phyloP scores from a whole-genome alignment of 257 asterid species.

The Cynanchum wilfordii region DNA sequence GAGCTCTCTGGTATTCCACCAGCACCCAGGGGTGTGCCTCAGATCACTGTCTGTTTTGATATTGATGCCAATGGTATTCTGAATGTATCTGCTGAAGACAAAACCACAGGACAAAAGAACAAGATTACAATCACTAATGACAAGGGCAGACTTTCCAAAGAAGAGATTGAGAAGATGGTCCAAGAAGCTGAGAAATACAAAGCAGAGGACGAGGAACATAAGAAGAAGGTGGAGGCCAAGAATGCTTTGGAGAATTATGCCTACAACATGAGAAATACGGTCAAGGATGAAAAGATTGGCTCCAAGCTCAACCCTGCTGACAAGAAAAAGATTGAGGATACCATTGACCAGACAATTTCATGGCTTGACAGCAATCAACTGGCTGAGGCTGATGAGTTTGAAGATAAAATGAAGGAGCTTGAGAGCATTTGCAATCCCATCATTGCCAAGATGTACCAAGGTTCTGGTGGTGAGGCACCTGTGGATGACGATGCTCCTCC shows the following conservation, averaged over 20 bases:
- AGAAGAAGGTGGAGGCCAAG: conserved; percentile 45
- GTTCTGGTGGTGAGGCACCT: conserved; percentile 21
- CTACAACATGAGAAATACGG: conserved; percentile 36
- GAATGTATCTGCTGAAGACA: conserved; percentile 33
- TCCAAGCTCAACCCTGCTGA: conserved; percentile 25
- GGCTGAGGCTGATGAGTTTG: conserved; percentile 33
- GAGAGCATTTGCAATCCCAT: conserved; percentile 40
- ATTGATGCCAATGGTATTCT: conserved; percentile 40
- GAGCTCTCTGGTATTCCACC: conserved; percentile 44
- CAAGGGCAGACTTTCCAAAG: conserved; percentile 35
- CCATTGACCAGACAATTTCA: conserved; percentile 25
- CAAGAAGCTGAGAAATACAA: conserved; percentile 34
- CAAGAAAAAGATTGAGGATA: conserved; percentile 32
- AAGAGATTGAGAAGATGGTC: conserved; percentile 36
- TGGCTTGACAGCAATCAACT: conserved; percentile 34
- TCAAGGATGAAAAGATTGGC: conserved; percentile 29
- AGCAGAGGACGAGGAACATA: conserved; percentile 39
- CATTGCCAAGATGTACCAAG: conserved; percentile 42
- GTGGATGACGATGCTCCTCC: conserved; percentile 27
- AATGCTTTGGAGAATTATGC: conserved; percentile 42
- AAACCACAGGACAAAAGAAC: conserved; percentile 34
- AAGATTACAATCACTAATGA: conserved; percentile 33
- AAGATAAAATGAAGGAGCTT: conserved; percentile 39
- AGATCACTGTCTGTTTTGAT: conserved; percentile 38
- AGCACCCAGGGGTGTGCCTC: conserved; percentile 43